These are phyloP conservation scores for Pseudocercospora musae DNA, from an alignment of 2,329 filamentous ascomycete genomes.

Conservation along the genomic window DNA sequence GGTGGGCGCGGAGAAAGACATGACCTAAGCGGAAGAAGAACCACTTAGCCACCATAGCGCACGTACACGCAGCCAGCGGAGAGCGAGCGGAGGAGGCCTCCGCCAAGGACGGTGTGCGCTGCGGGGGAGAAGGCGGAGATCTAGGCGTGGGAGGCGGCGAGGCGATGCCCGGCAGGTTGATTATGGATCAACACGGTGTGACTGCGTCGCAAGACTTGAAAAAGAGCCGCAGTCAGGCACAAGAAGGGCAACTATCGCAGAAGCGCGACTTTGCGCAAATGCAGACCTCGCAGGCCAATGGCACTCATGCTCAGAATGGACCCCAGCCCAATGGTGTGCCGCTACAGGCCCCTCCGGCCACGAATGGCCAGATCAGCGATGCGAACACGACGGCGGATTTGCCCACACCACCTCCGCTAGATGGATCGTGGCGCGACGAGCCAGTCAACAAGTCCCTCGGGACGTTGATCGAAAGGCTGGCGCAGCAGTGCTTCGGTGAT, in stretches of 20 bases:
- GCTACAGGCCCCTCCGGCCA: slow-evolving; percentile 6
- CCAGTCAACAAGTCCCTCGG: slow-evolving; percentile 73
- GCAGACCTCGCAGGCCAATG: slow-evolving; percentile 10
- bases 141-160: slow-evolving; percentile 19
- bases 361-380: slow-evolving; percentile 19
- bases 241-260: slow-evolving; percentile 19
- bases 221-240: slow-evolving; percentile 31
- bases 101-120: slow-evolving; percentile 19
- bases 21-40: slow-evolving; percentile 19
- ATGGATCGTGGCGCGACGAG: slow-evolving; percentile 61
- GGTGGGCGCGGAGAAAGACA: slow-evolving; percentile 13
- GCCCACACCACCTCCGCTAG: slow-evolving; percentile 48
- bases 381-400: not conserved
- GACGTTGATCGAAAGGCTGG: slow-evolving; percentile 70
- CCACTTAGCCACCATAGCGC: slow-evolving; percentile 28
- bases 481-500: slow-evolving; percentile 78
- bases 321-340: slow-evolving; percentile 16
- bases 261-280: slow-evolving; percentile 22
- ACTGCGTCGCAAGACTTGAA: slow-evolving; percentile 34
- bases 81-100: slow-evolving; percentile 19
- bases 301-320: slow-evolving; percentile 11
- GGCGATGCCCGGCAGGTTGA: slow-evolving; percentile 48
- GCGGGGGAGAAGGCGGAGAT: slow-evolving; percentile 17
- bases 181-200: slow-evolving; percentile 46
- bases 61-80: slow-evolving; percentile 16